phyloP scores from a whole-genome alignment of 768 basidiomycete genomes.

The Omphalotus guepiniiformis region DNA sequence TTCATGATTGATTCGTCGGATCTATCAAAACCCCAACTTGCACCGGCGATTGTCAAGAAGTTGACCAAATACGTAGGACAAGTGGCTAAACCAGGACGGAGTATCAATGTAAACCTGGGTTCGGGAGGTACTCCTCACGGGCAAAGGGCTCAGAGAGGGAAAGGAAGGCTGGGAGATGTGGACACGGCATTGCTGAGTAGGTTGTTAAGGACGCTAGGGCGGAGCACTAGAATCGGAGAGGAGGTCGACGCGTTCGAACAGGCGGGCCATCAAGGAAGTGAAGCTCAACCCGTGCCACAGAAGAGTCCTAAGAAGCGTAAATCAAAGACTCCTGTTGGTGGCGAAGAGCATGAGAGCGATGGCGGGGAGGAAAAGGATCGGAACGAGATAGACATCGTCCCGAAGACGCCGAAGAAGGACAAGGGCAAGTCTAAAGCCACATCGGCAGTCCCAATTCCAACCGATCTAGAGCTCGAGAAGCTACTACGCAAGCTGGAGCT shows the following conservation, averaged over 20 bases:
- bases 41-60: conserved; percentile 57
- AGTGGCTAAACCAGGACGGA: conserved; percentile 62
- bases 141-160: conserved; percentile 41
- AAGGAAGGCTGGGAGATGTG: conserved; percentile 51
- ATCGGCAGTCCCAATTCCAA: conserved; percentile 17
- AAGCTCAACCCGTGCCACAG: conserved; percentile 34
- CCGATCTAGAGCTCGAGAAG: conserved; percentile 46
- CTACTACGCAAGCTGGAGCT: conserved; percentile 51
- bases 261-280: conserved; percentile 16
- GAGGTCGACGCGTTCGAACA: conserved; percentile 66
- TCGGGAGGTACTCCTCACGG: conserved; percentile 36
- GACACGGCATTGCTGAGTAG: conserved; percentile 60
- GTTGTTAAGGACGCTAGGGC: conserved; percentile 72
- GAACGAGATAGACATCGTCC: conserved; percentile 17
- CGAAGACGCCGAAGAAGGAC: conserved; percentile 12
- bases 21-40: conserved; percentile 55
- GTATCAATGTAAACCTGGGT: no score
- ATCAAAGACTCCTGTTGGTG: conserved; percentile 34
- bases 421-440: conserved; percentile 5
- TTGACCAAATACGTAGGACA: conserved; percentile 66
- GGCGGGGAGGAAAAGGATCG: conserved; percentile 19
- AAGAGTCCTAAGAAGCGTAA: conserved; percentile 45
- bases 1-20: conserved; percentile 56
- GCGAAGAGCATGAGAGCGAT: conserved; percentile 27
- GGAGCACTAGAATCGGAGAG: conserved; percentile 74